These are phyloP conservation scores for Przewalskia tangutica DNA, from an alignment of 257 asterid genomes.

Conservation along the genomic window DNA sequence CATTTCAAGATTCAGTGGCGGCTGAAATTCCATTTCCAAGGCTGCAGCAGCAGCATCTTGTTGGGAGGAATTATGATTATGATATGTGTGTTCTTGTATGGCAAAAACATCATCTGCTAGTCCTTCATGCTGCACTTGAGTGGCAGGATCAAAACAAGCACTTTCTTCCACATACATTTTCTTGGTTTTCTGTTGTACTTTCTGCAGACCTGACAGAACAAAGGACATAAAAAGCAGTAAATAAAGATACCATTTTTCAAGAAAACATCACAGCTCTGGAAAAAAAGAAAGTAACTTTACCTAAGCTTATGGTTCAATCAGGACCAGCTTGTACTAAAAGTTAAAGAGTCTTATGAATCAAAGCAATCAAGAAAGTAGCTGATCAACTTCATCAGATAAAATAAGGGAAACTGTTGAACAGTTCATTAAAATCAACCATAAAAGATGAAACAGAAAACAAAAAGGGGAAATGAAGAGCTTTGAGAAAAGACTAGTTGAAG, in stretches of 20 bases:
- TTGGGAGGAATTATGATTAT: conserved; percentile 9
- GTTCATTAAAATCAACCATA: not conserved
- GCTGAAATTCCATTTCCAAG: conserved; percentile 60
- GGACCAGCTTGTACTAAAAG: not conserved
- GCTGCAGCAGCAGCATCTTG: conserved; percentile 24
- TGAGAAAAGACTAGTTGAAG: not conserved
- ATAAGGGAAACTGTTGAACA: not conserved
- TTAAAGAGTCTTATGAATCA: not conserved
- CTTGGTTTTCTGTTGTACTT: not conserved
- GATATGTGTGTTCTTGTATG: conserved; percentile 30
- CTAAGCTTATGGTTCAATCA: not conserved
- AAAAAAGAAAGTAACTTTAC: not conserved
- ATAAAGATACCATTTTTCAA: not conserved
- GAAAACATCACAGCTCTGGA: not conserved
- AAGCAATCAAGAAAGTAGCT: not conserved
- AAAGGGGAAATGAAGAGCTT: not conserved
- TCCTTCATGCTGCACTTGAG: conserved; percentile 29
- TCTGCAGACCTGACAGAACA: not conserved
- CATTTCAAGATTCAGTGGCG: conserved; percentile 31
- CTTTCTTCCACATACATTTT: conserved; percentile 49
- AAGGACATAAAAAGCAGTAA: not conserved
- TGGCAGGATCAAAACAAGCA: conserved; percentile 41
- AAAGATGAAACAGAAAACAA: not conserved
- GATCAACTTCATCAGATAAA: not conserved
- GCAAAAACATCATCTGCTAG: conserved; percentile 33